Percentiles rank a stretch among this genome's conserved stretches.
Conservation (phyloP, 2,329 filamentous ascomycete genomes). For the Colletotrichum higginsianum region DNA sequence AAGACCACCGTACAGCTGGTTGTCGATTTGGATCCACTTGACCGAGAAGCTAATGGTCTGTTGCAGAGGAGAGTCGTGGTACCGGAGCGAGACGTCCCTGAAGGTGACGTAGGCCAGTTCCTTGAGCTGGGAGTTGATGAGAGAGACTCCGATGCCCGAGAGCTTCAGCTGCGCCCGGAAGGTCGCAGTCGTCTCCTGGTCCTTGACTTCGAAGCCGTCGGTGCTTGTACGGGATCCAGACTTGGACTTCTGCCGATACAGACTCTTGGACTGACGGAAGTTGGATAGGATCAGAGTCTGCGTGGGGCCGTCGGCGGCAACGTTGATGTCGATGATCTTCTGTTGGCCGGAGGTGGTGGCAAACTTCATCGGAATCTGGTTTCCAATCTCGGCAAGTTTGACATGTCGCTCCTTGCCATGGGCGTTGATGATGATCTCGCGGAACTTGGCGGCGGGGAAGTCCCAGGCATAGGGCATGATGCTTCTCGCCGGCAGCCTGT, state of each 20-base stretch:
- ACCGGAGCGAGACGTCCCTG: constrained; percentile 90
- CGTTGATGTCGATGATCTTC: constrained; percentile 97
- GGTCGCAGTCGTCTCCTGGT: constrained; percentile 87
- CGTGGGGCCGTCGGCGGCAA: constrained; percentile 94
- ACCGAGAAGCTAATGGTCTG: constrained; percentile 92
- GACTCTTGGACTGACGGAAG: constrained; percentile 91
- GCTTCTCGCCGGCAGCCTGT: constrained; percentile 91
- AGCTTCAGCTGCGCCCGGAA: constrained; percentile 92
- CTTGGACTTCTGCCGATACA: constrained; percentile 79
- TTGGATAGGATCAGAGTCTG: constrained; percentile 96
- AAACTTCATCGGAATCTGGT: constrained; percentile 94
- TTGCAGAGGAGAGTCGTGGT: constrained; percentile 92
- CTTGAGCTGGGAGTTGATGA: constrained; percentile 92
- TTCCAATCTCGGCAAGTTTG: constrained; percentile 96
- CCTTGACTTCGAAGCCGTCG: constrained; percentile 92
- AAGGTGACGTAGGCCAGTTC: constrained; percentile 96
- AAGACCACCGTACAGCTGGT: constrained; percentile 97
- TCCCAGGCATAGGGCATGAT: constrained; percentile 99
- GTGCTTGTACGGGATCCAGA: constrained; percentile 65
- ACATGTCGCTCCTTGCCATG: constrained; percentile 89
- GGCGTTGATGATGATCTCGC: constrained; percentile 88
- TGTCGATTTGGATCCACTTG: constrained; percentile 99
- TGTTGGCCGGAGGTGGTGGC: constrained; percentile 76
- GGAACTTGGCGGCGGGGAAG: constrained; percentile 96
- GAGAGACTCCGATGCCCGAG: constrained; percentile 90